Base-by-base conservation (phyloP, 805 yeast genomes). In the Metschnikowia gruessii region DNA sequence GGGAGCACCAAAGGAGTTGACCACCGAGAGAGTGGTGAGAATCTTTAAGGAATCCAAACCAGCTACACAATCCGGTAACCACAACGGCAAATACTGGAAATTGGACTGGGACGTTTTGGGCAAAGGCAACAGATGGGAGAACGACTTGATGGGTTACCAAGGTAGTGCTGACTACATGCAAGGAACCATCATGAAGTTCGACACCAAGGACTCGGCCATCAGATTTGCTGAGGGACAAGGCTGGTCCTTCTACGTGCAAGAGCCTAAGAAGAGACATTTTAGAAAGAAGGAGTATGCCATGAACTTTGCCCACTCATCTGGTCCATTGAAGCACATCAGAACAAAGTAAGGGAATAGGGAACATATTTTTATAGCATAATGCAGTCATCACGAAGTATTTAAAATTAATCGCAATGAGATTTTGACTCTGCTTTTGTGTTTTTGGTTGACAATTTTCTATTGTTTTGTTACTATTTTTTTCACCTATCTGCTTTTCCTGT, bases 121-220 rank as follows among this genome's bases (percentile, higher is more conserved):
- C 37, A 80, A 83, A 59, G 87, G 85, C 18, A 81, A 87, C 72
- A 74, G 94, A 63, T 87, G 95, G 95, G 96, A 87, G 63, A 87
- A 87, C 66, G 92, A 86, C 63, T 73, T 87, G 62, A 87, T 87
- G 66, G 96, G 96, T 21, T 87, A 86, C 73, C 91, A 86, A 59
- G 79, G 87, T 38, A 74, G 85, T 37, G 80, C 86, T 31, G 96
- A 87, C 64, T 83, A 81, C 68, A 83, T 88, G 85, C 85, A 87
- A 69, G 89, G 85, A 15, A 83, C 92, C 8, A 78, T 78, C 61
- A 66, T 87, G 74, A 81, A 82, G 63, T 87, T 87, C 63, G 85
- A 81, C 60, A 72, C 82, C 42, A 82, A 80, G 66, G 92, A 87
- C 40, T 79, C 87, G 34, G 96, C 96, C 30, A 72, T 84, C 49